Conservation (phyloP, 2,329 filamentous ascomycete genomes). For the Colletotrichum sp. region DNA sequence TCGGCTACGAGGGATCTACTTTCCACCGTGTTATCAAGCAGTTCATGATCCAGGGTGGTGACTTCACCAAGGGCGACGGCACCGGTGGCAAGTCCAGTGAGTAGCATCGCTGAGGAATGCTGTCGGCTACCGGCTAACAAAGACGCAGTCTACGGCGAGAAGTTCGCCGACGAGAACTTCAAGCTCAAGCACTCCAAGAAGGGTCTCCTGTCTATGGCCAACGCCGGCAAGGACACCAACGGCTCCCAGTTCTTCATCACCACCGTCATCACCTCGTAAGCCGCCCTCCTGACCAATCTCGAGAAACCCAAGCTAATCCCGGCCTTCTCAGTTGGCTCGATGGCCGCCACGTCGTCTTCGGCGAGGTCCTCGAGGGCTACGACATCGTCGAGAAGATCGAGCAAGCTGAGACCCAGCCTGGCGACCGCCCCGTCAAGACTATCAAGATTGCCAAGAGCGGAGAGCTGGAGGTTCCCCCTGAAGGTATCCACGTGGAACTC, state of each 20-base stretch:
- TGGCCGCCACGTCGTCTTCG: slow-evolving; percentile 85
- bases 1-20: slow-evolving; percentile 78
- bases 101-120: slow-evolving; percentile 30
- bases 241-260: slow-evolving; percentile 93
- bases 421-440: slow-evolving; percentile 71
- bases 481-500: slow-evolving; percentile 94
- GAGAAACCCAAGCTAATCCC: slow-evolving; percentile 2
- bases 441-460: slow-evolving; percentile 86
- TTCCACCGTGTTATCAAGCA: slow-evolving; percentile 93
- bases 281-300: neutral
- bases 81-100: slow-evolving; percentile 85
- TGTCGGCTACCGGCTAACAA: neutral
- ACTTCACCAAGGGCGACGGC: slow-evolving; percentile 84
- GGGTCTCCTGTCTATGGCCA: slow-evolving; percentile 85
- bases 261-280: slow-evolving; percentile 77
- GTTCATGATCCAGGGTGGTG: slow-evolving; percentile 92
- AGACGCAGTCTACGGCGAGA: slow-evolving; percentile 75
- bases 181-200: slow-evolving; percentile 92
- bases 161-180: slow-evolving; percentile 92
- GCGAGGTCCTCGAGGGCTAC: slow-evolving; percentile 86
- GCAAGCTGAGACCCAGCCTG: slow-evolving; percentile 66
- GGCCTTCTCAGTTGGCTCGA: slow-evolving; percentile 72
- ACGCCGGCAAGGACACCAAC: slow-evolving; percentile 85
- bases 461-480: slow-evolving; percentile 80
- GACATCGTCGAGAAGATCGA: slow-evolving; percentile 82